Evolutionary conservation across 1,284 basidiomycete genomes (phyloP).

Genomic region (Apiotrichum brassicae): DNA sequence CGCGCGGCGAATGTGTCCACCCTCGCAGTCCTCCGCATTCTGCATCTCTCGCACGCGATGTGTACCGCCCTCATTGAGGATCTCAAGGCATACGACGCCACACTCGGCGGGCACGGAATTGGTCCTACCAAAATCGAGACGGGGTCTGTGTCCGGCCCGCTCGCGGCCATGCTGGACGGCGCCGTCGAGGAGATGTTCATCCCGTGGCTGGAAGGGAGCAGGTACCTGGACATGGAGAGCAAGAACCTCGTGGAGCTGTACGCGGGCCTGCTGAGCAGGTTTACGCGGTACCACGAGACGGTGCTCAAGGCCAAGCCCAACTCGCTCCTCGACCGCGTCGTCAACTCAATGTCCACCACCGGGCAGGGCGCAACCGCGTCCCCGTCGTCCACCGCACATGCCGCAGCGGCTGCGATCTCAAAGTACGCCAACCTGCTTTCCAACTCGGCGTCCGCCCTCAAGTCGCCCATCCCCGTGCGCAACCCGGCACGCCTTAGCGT

Average conservation of each 20-base stretch:
- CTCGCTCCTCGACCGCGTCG: slow-evolving; percentile 81
- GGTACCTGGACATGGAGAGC: slow-evolving; percentile 89
- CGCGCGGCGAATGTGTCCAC: slow-evolving; percentile 69
- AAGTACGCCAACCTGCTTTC: slow-evolving; percentile 68
- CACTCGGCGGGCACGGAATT: slow-evolving; percentile 47
- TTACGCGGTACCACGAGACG: slow-evolving; percentile 80
- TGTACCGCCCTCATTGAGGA: slow-evolving; percentile 79
- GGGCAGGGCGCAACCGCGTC: slow-evolving; percentile 51
- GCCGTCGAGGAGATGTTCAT: slow-evolving; percentile 95
- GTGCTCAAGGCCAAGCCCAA: slow-evolving; percentile 75
- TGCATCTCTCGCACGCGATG: slow-evolving; percentile 80
- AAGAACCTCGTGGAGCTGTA: slow-evolving; percentile 81
- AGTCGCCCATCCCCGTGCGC: slow-evolving; percentile 7
- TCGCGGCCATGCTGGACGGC: slow-evolving; percentile 83
- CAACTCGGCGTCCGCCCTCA: slow-evolving; percentile 21
- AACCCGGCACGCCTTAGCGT: slow-evolving; percentile 8
- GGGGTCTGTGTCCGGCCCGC: slow-evolving; percentile 27
- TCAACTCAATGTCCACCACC: slow-evolving; percentile 81
- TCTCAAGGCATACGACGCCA: slow-evolving; percentile 83
- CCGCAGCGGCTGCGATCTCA: slow-evolving; percentile 55
- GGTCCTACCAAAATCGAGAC: slow-evolving; percentile 16
- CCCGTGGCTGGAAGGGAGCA: slow-evolving; percentile 82
- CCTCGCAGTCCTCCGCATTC: slow-evolving; percentile 81
- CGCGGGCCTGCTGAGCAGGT: slow-evolving; percentile 63
- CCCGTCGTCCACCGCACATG: slow-evolving; percentile 54